Evolutionary conservation across 2,329 filamentous ascomycete species (phyloP), one percentile per base, ranked within the genome.

Genomic region (Colletotrichum acutatum): DNA sequence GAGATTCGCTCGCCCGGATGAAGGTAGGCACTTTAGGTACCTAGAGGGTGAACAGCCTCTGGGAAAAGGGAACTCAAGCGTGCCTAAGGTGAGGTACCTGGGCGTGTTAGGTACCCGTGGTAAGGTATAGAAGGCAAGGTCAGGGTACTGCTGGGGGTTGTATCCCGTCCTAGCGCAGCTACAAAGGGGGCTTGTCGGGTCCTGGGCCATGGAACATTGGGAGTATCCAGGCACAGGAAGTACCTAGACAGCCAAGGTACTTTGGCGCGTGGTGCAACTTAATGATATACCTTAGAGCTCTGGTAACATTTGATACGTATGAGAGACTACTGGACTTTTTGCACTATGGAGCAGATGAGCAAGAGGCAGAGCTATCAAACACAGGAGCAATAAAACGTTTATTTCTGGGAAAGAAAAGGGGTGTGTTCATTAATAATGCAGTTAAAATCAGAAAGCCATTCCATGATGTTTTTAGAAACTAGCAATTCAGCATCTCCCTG

Each of bases 1-100:
- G 37, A 56, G 56, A 66, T 62, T 73, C 56, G 66, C 60, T 71
- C 11, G 28, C 30, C 53, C 37, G 34, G 56, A 54, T 56, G 66
- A 34, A 16, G 28, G 46, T 46, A 56, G 71, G 46, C 34, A n/a
- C 32, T 34, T 34, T 12, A 34, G 22, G 32, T 56, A 57, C 32
- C 24, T 6, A 28, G 19, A 34, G 54, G 37, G 37, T 16, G 14
- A 46, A 57, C 49, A 62, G 57, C 66, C 42, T 64, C 53, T 71
- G 46, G 28, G 32, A 69, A 16, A 54, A 24, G 28, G 30, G 24
- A 53, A 66, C 42, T 49, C 19, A 19, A 19, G 42, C 19, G 42
- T 49, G 22, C 19, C 32, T 34, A 34, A 34, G 32, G 32, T 34
- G 32, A 34, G 42, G 16, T 46, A 46, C 42, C 42, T 46, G 42